Base-by-base conservation (phyloP, 2,329 filamentous ascomycete genomes). In the Pestalotiopsis fici region DNA sequence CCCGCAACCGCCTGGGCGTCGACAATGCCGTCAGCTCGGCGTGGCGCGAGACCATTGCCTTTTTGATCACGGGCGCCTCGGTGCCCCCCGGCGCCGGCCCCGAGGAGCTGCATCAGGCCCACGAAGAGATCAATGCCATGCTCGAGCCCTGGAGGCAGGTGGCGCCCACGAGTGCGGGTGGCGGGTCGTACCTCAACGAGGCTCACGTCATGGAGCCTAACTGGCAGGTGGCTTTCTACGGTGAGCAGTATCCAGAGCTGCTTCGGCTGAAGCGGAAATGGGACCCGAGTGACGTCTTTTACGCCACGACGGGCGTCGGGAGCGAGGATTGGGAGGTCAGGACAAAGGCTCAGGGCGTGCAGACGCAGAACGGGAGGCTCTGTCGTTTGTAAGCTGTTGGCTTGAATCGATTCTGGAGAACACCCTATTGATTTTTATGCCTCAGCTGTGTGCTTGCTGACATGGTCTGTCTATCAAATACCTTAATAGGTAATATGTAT, bases 211-310 rank as follows among this genome's bases (percentile, higher is more conserved):
- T 74, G 21, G 72, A 80, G 39, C 72, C 71, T 0, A 66, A 78
- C 56, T 82, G 74, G 71, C 72, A 79, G 70, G 67, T 75, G 18
- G 68, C 66, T 0, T 82, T 81, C 68, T 82, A 75, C 69, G 81
- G 80, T 5, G 68, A 43, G 0, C 80, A 81, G 60, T 82, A 82
- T 65, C 62, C 67, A 1, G 66, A 69, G 3, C 67, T 83, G 47
- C 28, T 76, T 15, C 60, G 35, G 0, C 74, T 86, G 28, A 86
- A 86, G 77, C 69, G 77, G 11, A 78, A 75, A 62, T 83, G 80
- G 70, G 84, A 84, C 72, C 74, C 80, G 4, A 31, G 75, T 2
- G 72, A 71, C 2, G 31, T 84, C 1, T 82, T 81, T 35, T 81
- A 82, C 59, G 81, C 79, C 18, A 74, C 72, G 2, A 78, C 77